These are phyloP conservation scores for Podospora didyma DNA, from an alignment of 495 filamentous ascomycete species.

Conservation along the genomic window DNA sequence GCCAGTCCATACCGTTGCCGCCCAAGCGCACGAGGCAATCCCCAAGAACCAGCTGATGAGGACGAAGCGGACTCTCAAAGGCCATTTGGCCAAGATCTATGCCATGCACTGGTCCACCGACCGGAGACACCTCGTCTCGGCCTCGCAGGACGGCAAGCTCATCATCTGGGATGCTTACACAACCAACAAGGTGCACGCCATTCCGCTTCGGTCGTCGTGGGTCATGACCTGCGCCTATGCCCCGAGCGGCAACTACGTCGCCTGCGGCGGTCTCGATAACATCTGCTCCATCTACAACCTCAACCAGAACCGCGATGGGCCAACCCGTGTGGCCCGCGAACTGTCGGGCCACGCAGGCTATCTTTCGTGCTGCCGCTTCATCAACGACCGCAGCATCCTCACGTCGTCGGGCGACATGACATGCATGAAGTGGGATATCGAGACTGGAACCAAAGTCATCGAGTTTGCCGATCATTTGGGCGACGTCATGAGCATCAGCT, in stretches of 20 bases:
- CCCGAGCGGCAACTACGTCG: conserved; percentile 96
- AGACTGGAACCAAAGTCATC: conserved; percentile 93
- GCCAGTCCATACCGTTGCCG: conserved; percentile 85
- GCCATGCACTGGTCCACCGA: conserved; percentile 99
- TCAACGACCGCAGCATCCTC: conserved; percentile 96
- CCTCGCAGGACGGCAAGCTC: conserved; percentile 97
- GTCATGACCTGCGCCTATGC: conserved; percentile 99
- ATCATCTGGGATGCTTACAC: conserved; percentile 99
- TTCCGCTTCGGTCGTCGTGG: conserved; percentile 97
- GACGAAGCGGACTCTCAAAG: conserved; percentile 90
- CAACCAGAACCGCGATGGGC: conserved; percentile 86
- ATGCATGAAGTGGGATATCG: conserved; percentile 99
- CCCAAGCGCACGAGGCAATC: conserved; percentile 80
- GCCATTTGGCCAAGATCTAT: conserved; percentile 98
- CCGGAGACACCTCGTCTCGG: conserved; percentile 93
- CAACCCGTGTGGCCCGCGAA: conserved; percentile 92
- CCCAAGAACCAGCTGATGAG: conserved; percentile 90
- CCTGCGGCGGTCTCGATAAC: conserved; percentile 97
- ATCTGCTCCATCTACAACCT: conserved; percentile 99
- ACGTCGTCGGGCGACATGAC: conserved; percentile 99
- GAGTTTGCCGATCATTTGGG: conserved; percentile 98
- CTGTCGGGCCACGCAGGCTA: conserved; percentile 97
- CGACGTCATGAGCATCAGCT: conserved; percentile 99
- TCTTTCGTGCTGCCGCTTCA: conserved; percentile 97
- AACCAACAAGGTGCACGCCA: conserved; percentile 99